Evolutionary conservation across 2,329 filamentous ascomycete genomes (phyloP).

Genomic region (Hypomyces perniciosus): DNA sequence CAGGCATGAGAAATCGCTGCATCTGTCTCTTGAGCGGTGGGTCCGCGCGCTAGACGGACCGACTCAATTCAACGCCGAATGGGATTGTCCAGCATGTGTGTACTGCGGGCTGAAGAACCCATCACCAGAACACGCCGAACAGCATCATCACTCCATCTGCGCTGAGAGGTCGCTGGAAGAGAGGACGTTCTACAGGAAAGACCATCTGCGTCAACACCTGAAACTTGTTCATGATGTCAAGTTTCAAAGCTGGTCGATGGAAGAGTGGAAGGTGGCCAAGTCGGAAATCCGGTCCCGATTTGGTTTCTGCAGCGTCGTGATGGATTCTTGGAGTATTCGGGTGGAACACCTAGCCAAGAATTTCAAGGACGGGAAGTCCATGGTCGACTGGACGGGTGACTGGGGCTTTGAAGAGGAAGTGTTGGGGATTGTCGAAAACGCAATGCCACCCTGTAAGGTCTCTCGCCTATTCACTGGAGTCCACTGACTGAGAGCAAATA

Average conservation of each 20-base stretch:
- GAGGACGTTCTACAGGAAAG: slow-evolving; percentile 38
- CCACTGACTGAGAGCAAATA: not conserved
- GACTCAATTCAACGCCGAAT: slow-evolving; percentile 20
- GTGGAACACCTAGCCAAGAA: slow-evolving; percentile 36
- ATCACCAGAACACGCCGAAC: slow-evolving; percentile 25
- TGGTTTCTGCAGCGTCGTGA: slow-evolving; percentile 32
- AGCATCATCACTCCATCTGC: slow-evolving; percentile 38
- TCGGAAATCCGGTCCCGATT: slow-evolving; percentile 34
- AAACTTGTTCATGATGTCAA: slow-evolving; percentile 37
- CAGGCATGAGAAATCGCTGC: slow-evolving; percentile 45
- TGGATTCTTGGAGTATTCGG: slow-evolving; percentile 32
- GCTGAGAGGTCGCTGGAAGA: slow-evolving; percentile 41
- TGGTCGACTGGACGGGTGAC: slow-evolving; percentile 39
- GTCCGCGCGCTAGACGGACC: slow-evolving; percentile 35
- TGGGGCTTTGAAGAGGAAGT: slow-evolving; percentile 34
- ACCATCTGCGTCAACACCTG: slow-evolving; percentile 39
- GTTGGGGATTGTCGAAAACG: slow-evolving; percentile 2
- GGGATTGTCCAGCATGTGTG: slow-evolving; percentile 31
- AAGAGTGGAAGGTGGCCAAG: slow-evolving; percentile 30
- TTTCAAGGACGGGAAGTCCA: slow-evolving; percentile 35
- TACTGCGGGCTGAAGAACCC: slow-evolving; percentile 32
- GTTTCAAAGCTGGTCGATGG: slow-evolving; percentile 38
- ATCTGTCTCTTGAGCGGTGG: slow-evolving; percentile 41
- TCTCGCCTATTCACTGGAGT: not conserved
- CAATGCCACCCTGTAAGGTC: slow-evolving; percentile 6